These are phyloP conservation scores for Prinsepia uniflora DNA, from an alignment of 306 rosid species.

Conservation along the genomic window DNA sequence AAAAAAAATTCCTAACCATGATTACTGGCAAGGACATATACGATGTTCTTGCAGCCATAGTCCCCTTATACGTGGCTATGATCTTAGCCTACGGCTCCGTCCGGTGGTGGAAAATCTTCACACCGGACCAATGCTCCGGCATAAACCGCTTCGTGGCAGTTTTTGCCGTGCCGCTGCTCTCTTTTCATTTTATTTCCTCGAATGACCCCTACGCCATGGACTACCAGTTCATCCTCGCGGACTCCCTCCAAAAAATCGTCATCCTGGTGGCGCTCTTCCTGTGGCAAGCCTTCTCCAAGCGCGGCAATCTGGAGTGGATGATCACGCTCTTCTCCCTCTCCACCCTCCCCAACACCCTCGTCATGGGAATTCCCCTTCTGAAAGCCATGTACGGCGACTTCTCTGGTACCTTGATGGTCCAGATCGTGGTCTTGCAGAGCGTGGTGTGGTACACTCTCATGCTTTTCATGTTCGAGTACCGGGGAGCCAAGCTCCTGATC, in stretches of 20 bases:
- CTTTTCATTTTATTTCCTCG: constrained; percentile 78
- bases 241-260: constrained; percentile 67
- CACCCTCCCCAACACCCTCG: constrained; percentile 81
- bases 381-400: constrained; percentile 82
- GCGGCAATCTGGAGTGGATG: constrained; percentile 64
- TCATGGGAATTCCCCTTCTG: constrained; percentile 78
- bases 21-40: constrained; percentile 72
- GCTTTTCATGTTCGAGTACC: constrained; percentile 75
- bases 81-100: constrained; percentile 75
- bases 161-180: constrained; percentile 76
- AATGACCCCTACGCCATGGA: constrained; percentile 78
- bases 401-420: constrained; percentile 71
- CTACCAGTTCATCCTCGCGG: constrained; percentile 78
- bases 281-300: constrained; percentile 61
- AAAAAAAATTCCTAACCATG: constrained; percentile 32
- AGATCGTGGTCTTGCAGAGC: constrained; percentile 78
- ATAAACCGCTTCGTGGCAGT: constrained; percentile 82
- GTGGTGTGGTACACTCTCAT: constrained; percentile 81
- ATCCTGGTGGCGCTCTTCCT: constrained; percentile 59
- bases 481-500: constrained; percentile 75
- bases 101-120: constrained; percentile 82
- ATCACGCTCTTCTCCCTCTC: constrained; percentile 85
- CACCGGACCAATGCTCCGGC: constrained; percentile 83
- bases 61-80: constrained; percentile 84
- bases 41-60: constrained; percentile 69